These are phyloP conservation scores for Macrophomina pseudophaseolina DNA, from an alignment of 2,329 filamentous ascomycete species.

Conservation along the genomic window DNA sequence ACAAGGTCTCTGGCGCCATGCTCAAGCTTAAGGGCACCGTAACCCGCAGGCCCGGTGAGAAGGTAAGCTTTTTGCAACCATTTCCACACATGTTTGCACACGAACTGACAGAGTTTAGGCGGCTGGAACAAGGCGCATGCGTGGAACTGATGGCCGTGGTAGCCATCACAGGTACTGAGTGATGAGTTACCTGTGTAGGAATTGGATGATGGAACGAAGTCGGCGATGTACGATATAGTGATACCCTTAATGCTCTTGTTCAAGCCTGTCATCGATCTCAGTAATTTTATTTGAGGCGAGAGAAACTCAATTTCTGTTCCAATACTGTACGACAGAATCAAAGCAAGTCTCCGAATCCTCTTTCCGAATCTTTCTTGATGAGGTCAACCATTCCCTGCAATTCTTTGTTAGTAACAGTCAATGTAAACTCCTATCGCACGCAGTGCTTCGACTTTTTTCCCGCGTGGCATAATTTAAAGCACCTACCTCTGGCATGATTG, in stretches of 20 bases:
- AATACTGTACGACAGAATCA: conserved; percentile 44
- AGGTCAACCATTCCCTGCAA: conserved; percentile 88
- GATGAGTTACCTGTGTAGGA: neutral
- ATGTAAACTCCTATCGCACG: neutral
- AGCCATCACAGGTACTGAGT: conserved; percentile 23
- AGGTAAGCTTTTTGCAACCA: conserved; percentile 52
- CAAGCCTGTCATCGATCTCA: neutral
- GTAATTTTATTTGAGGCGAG: neutral
- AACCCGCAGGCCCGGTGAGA: conserved; percentile 71
- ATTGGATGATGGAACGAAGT: neutral
- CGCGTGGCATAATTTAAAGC: neutral
- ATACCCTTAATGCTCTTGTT: conserved; percentile 17
- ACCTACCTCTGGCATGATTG: conserved; percentile 88
- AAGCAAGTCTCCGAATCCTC: conserved; percentile 85
- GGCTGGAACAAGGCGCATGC: conserved; percentile 75
- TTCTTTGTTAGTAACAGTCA: conserved; percentile 26
- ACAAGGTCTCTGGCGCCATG: conserved; percentile 79
- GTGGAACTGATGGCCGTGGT: conserved; percentile 68
- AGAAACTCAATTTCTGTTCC: neutral
- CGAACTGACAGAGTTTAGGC: conserved; percentile 54
- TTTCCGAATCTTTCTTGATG: conserved; percentile 92
- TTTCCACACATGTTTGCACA: neutral
- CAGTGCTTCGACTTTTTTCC: too few relatives aligned
- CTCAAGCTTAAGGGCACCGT: conserved; percentile 74
- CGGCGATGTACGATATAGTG: conserved; percentile 22